Evolutionary conservation across 2,329 filamentous ascomycete genomes (phyloP).

Genomic region (Neurospora crassa): DNA sequence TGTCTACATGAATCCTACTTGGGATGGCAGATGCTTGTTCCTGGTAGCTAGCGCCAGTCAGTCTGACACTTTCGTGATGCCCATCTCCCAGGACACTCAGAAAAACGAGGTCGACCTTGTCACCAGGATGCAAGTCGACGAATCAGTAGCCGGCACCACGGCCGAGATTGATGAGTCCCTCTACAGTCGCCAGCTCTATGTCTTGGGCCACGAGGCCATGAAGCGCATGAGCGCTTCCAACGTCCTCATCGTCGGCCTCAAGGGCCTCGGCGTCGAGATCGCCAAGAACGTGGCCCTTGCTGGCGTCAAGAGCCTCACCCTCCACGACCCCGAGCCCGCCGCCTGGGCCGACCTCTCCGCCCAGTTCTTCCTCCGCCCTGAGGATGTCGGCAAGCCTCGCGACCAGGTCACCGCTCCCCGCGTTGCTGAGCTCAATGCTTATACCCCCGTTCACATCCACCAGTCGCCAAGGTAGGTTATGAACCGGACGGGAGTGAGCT

Average conservation of each 20-base stretch:
- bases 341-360: conserved; percentile 84
- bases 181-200: conserved; percentile 66
- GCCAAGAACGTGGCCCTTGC: conserved; percentile 98
- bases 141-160: conserved; percentile 39
- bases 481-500: background rate
- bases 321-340: conserved; percentile 81
- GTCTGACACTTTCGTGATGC: background rate
- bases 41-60: background rate
- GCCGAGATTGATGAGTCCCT: conserved; percentile 63
- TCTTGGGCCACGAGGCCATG: conserved; percentile 75
- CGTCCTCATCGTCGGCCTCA: conserved; percentile 81
- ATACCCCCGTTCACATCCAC: conserved; percentile 82
- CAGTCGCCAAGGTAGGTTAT: conserved; percentile 41
- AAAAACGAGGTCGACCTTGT: conserved; percentile 50
- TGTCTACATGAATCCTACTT: background rate
- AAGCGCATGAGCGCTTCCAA: conserved; percentile 98
- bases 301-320: conserved; percentile 91
- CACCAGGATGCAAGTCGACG: conserved; percentile 57
- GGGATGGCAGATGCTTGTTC: background rate
- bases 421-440: conserved; percentile 90
- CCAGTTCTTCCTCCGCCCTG: conserved; percentile 87
- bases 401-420: conserved; percentile 79
- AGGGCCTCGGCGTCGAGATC: conserved; percentile 93
- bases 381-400: conserved; percentile 86
- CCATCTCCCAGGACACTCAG: conserved; percentile 34